These are phyloP conservation scores for Huntiella abstrusa DNA, from an alignment of 2,329 filamentous ascomycete genomes.

Conservation along the genomic window DNA sequence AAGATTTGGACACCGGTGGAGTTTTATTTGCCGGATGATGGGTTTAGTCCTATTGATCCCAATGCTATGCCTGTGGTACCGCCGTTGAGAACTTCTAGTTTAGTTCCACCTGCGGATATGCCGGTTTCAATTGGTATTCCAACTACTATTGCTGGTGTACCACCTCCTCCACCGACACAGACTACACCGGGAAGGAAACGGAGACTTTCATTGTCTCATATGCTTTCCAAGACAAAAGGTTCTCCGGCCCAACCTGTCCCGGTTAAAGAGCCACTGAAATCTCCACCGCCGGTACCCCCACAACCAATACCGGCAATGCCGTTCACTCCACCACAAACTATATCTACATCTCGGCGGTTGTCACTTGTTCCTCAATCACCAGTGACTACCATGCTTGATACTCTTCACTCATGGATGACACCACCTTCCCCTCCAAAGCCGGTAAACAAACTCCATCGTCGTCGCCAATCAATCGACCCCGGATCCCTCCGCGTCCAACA, in stretches of 20 bases:
- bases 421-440: not conserved
- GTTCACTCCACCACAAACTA: not conserved
- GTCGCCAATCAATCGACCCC: slow-evolving; percentile 3
- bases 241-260: too few relatives aligned
- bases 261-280: not conserved
- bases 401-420: not conserved
- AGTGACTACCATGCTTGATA: not conserved
- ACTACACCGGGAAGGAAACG: not conserved
- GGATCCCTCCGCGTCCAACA: not conserved
- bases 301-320: not conserved
- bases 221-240: not conserved
- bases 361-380: slow-evolving; percentile 2
- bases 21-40: not conserved
- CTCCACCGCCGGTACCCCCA: not conserved
- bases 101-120: not conserved
- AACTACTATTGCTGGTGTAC: not conserved
- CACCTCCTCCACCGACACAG: not conserved
- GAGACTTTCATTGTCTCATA: not conserved
- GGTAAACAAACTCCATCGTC: slow-evolving; percentile 4
- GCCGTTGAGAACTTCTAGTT: not conserved
- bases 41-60: not conserved
- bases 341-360: slow-evolving; percentile 1
- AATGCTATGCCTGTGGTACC: not conserved
- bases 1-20: not conserved
- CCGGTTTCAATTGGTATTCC: not conserved